Evolutionary conservation across 2,329 filamentous ascomycete genomes (phyloP), one percentile per base, ranked within the genome.

Genomic region (Alternaria sp.): DNA sequence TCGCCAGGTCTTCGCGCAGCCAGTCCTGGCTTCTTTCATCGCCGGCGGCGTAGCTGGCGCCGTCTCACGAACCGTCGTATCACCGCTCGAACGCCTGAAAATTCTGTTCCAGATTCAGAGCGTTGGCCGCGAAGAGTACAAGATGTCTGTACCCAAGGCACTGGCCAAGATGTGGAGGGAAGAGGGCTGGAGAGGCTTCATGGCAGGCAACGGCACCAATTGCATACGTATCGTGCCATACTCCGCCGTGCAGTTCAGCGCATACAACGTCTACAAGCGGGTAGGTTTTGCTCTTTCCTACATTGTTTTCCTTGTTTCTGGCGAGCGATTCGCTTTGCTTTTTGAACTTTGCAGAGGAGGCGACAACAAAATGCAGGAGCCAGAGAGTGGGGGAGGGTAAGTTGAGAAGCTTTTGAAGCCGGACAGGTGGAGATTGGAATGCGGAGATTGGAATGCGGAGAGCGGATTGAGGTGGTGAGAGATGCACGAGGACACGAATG

Each of bases 201-300:
- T 99, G 93, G 88, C 93, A 67, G 95, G 95, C 51, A 99, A 99
- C 77, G 95, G 95, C 63, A 97, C 93, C 61, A 99, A 99, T 79
- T 99, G 95, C 83, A 92, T 99, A 71, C 91, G 95, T 62, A 99
- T 99, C 67, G 92, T 99, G 51, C 95, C 95, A 4, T 99, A 99
- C 78, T 98, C 94, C 49, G 95, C 95, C 10, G 95, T 98, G 39
- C 95, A 99, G 75, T 99, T 99, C 78, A 94, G 94, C 68, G 96
- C 93, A 75, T 99, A 98, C 82, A 98, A 96, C 77, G 88, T 98
- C 68, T 99, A 99, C 81, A 97, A 96, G 80, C 86, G 88, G 81
- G 93, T 96, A 81, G 76, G 88, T 80, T 49, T 51, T 48, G 45
- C 17, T 44, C 37, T 44, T 24, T 14, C 51, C 29, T 31, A 33